Conservation (phyloP, 169 alveolate genomes). For the Toxoplasma gondii region DNA sequence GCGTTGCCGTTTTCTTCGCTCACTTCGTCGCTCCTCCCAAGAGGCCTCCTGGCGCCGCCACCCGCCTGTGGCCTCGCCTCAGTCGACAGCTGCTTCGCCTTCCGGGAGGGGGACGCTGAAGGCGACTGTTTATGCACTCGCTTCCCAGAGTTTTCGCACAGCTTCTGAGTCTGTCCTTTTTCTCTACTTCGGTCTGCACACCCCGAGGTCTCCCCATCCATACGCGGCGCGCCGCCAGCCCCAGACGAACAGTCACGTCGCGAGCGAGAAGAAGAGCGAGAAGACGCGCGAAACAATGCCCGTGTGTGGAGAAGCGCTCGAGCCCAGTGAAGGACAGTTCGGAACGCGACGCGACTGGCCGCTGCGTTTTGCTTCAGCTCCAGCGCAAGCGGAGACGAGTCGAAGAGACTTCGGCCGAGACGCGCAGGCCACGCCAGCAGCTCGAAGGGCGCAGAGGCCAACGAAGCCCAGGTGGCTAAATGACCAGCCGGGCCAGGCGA, state of each 20-base stretch:
- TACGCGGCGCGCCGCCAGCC: too few species aligned
- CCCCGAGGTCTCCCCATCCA: background rate
- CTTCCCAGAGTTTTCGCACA: too few species aligned
- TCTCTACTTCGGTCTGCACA: background rate
- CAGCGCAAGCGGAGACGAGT: background rate
- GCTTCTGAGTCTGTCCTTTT: background rate
- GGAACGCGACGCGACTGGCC: background rate
- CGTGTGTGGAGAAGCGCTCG: background rate
- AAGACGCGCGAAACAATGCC: background rate
- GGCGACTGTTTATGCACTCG: background rate
- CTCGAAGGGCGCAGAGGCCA: background rate
- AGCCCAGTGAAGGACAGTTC: background rate
- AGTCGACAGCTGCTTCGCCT: background rate
- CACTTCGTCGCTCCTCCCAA: background rate
- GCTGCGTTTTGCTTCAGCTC: conserved; percentile 20
- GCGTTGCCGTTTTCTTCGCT: too few species aligned
- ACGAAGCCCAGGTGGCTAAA: background rate
- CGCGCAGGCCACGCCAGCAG: background rate
- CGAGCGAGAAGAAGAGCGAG: background rate
- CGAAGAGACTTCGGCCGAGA: background rate
- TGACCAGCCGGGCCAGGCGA: background rate
- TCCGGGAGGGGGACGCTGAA: background rate
- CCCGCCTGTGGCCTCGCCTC: background rate
- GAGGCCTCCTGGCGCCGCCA: background rate
- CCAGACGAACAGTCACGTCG: background rate